A percentile compares a stretch with the other conserved stretches of the same genome.
phyloP scores from a whole-genome alignment of 495 filamentous ascomycete genomes.

The Podospora australis region DNA sequence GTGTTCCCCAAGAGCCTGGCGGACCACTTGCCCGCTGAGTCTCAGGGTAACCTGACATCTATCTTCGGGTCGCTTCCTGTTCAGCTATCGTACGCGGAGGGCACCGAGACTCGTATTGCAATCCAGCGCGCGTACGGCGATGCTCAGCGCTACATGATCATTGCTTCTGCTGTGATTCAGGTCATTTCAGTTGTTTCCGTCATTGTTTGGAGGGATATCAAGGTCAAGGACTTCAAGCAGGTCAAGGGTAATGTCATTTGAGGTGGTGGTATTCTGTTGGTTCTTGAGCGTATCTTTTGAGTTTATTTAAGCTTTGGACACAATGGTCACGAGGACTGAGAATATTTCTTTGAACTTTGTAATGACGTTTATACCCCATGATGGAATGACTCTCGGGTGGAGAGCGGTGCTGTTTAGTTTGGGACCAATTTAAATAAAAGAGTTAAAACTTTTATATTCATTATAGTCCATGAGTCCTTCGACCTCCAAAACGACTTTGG shows the following conservation, averaged over 20 bases:
- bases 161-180: constrained; percentile 47
- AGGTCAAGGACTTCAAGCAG: constrained; percentile 48
- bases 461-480: no score
- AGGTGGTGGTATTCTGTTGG: background rate
- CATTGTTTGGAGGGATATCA: constrained; percentile 49
- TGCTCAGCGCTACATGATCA: constrained; percentile 49
- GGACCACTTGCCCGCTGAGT: constrained; percentile 51
- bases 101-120: constrained; percentile 44
- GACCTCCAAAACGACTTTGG: no score
- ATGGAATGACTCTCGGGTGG: no score
- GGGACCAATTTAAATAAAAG: no score
- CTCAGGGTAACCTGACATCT: constrained; percentile 29
- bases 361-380: background rate
- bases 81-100: constrained; percentile 49
- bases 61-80: constrained; percentile 49
- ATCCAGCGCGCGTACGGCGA: constrained; percentile 53
- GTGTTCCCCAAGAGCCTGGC: constrained; percentile 48
- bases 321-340: background rate
- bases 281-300: background rate
- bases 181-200: constrained; percentile 41
- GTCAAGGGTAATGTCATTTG: constrained; percentile 21
- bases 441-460: no score
- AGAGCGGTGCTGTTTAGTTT: no score
- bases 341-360: background rate
- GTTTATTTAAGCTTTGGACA: background rate